A percentile compares a stretch with the other conserved stretches of the same genome.
Conservation (phyloP, 1,139 yeast species). For the Taphrina flavorubra region DNA sequence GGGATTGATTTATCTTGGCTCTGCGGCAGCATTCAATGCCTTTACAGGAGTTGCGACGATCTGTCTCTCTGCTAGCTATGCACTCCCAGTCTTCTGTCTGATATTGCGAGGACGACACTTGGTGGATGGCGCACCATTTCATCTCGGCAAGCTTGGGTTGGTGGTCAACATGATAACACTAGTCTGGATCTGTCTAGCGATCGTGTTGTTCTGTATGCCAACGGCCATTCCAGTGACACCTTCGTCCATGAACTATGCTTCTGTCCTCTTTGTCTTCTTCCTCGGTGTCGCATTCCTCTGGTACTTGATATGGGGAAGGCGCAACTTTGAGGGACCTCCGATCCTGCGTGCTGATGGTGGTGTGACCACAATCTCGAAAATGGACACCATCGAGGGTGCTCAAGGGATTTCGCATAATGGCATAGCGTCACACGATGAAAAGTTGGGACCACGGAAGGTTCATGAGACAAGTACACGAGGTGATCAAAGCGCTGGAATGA, state of each 20-base stretch:
- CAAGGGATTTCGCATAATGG: background rate
- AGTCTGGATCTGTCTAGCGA: slow-evolving; percentile 38
- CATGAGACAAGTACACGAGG: background rate
- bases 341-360: slow-evolving; percentile 25
- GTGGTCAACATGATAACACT: slow-evolving; percentile 27
- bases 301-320: slow-evolving; percentile 37
- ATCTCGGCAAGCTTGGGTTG: slow-evolving; percentile 35
- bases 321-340: slow-evolving; percentile 34
- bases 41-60: slow-evolving; percentile 66
- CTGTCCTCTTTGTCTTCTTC: slow-evolving; percentile 33
- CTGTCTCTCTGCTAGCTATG: slow-evolving; percentile 74
- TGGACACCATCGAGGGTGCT: slow-evolving; percentile 11
- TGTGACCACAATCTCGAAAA: background rate
- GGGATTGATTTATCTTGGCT: slow-evolving; percentile 65
- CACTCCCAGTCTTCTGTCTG: slow-evolving; percentile 71
- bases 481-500: slow-evolving; percentile 10
- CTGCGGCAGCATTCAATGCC: slow-evolving; percentile 65
- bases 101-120: slow-evolving; percentile 62
- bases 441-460: slow-evolving; percentile 9
- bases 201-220: slow-evolving; percentile 38
- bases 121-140: slow-evolving; percentile 32
- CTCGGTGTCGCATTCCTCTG: slow-evolving; percentile 21
- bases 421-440: background rate
- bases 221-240: slow-evolving; percentile 37
- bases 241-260: slow-evolving; percentile 37